Base-by-base conservation (phyloP, 306 rosid species). In the Prunus padus region DNA sequence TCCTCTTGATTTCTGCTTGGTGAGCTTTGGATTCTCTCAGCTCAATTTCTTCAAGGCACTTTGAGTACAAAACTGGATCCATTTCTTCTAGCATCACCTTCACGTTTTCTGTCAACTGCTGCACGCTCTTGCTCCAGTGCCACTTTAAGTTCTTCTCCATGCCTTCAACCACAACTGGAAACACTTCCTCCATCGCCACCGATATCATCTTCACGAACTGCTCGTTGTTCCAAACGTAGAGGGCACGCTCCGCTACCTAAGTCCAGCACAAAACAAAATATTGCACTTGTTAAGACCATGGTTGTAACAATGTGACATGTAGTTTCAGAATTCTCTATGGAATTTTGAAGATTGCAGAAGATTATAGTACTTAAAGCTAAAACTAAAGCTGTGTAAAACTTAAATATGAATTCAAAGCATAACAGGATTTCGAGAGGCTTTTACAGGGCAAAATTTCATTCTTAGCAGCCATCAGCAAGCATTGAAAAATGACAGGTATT, bases 231-330 rank as follows among this genome's bases (percentile, higher is more conserved):
- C 97, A 91, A 10, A 91, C 79, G 70, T 86, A 88, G 0, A 94
- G 87, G 0, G 98, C 97, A 4, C 98, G 82, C 82, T 94, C 97
- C 0, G 96, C 98, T 47, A 94, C 96, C 96, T 91, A 64, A 56
- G 30, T 6, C 73, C 20, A 51, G 30, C 1, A 23, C 62, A 56
- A 20, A 7, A 56, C 62, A 25, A 37, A 37, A 20, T 30, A 30
- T 57, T 11, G 31, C 20, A 46, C 45, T 15, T 52, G 2, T 64
- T 30, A 62, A 12, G 40, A 40, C 0, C 55, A 44, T 57, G 4
- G 19, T 47, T 1, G 18, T 23, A 4, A 54, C n/a, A 0, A 11
- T 1, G 8, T 18, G 33, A 57, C 18, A 57, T 25, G 15, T 57
- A 57, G 31, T 57, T 57, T 31, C 37, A 31, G 37, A 31, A 15